Evolutionary conservation across 1,284 basidiomycete species (phyloP).

Genomic region (Anthracocystis walkeri): DNA sequence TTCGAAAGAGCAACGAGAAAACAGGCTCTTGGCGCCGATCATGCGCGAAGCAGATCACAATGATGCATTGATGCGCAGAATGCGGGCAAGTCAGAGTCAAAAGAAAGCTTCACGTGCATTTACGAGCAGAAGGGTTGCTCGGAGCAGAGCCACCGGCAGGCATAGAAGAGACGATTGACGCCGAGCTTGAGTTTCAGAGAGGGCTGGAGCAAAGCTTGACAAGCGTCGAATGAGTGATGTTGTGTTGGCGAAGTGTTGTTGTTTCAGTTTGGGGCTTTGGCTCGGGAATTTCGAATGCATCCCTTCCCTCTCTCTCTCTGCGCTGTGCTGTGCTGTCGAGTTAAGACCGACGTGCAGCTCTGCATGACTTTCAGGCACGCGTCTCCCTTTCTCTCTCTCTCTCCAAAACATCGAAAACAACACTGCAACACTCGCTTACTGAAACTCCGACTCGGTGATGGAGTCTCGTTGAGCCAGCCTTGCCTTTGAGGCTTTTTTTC

Average conservation of each 20-base stretch:
- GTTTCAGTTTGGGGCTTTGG: constrained; percentile 5
- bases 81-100: constrained; percentile 4
- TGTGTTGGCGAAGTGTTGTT: background rate
- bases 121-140: too few species aligned
- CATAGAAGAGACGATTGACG: too few species aligned
- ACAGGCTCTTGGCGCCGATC: background rate
- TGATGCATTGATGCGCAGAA: constrained; percentile 13
- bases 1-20: background rate
- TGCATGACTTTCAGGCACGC: constrained; percentile 8
- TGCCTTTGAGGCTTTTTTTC: background rate
- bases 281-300: constrained; percentile 37
- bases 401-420: constrained; percentile 9
- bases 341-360: constrained; percentile 37
- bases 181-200: too few species aligned
- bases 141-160: background rate
- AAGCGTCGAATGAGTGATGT: background rate
- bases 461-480: constrained; percentile 28
- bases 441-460: constrained; percentile 47
- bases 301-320: background rate
- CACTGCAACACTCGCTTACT: constrained; percentile 17
- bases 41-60: constrained; percentile 20
- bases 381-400: background rate
- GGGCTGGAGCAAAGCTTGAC: background rate
- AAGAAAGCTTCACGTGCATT: constrained; percentile 6
- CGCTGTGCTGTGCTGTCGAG: constrained; percentile 4